Evolutionary conservation across 192 early-diverging fungal genomes (phyloP).

Genomic region (Jimgerdemannia flammicorona): DNA sequence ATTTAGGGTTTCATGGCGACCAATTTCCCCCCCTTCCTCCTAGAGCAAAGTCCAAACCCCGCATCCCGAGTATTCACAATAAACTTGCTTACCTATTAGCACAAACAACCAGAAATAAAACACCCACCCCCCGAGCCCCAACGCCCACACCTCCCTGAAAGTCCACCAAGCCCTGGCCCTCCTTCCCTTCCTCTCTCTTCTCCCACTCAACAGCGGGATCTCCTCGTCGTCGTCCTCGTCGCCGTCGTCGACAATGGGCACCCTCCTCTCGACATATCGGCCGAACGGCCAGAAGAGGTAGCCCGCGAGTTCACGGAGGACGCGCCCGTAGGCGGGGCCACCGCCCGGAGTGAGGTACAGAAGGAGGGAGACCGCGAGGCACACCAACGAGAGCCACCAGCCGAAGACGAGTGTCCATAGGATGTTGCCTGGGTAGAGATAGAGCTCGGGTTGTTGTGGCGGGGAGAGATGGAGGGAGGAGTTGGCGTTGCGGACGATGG

Average conservation of each 20-base stretch:
- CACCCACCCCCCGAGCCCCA: conserved; percentile 41
- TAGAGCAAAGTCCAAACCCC: too few species aligned
- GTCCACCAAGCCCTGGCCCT: background rate
- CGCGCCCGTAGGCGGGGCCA: conserved; percentile 56
- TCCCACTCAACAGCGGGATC: background rate
- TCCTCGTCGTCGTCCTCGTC: background rate
- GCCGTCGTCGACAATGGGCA: background rate
- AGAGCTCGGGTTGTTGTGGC: conserved; percentile 55
- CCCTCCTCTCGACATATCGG: conserved; percentile 69
- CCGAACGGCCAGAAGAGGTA: conserved; percentile 99
- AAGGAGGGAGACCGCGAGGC: conserved; percentile 54
- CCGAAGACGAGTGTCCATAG: conserved; percentile 85
- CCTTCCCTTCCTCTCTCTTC: conserved; percentile 18
- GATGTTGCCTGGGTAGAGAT: conserved; percentile 81
- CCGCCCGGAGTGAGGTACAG: conserved; percentile 51
- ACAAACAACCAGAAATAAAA: conserved; percentile 44
- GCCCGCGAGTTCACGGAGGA: conserved; percentile 69
- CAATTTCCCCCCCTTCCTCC: too few species aligned
- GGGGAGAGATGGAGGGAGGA: conserved; percentile 75
- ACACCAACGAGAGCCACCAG: conserved; percentile 80
- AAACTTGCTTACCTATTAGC: conserved; percentile 37
- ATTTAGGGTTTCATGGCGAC: too few species aligned
- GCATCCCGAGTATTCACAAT: too few species aligned
- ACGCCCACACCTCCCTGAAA: conserved; percentile 13
- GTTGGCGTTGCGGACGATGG: conserved; percentile 76